phyloP scores from a whole-genome alignment of 192 early-diverging fungal species.

The Thoreauomyces humboldtii region DNA sequence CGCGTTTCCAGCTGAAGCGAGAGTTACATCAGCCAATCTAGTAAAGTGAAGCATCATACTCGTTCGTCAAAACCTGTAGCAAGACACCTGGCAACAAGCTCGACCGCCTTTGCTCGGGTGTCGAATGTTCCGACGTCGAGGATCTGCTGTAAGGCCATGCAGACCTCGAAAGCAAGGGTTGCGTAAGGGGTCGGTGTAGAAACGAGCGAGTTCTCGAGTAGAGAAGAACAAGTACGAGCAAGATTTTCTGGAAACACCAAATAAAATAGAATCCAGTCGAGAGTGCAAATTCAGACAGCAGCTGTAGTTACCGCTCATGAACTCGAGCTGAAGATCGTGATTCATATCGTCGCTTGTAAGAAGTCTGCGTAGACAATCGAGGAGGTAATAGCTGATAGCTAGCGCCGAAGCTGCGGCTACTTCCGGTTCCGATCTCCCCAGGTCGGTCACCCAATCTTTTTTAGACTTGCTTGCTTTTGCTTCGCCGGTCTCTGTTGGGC shows the following conservation, averaged over 20 bases:
- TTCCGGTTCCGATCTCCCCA: slow-evolving; percentile 2
- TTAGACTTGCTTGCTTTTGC: no score
- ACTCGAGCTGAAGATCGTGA: not conserved
- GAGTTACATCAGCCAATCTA: not conserved
- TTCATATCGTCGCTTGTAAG: not conserved
- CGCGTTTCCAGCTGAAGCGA: no score
- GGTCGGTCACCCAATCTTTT: not conserved
- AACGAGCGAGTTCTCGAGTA: slow-evolving; percentile 12
- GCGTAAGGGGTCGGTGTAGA: slow-evolving; percentile 3
- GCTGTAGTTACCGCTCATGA: not conserved
- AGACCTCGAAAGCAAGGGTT: slow-evolving; percentile 7
- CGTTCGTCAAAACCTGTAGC: not conserved
- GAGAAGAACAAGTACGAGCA: not conserved
- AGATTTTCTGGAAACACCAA: not conserved
- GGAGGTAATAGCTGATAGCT: slow-evolving; percentile 3
- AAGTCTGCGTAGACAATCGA: not conserved
- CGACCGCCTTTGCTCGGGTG: not conserved
- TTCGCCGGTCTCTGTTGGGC: not conserved
- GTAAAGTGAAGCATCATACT: not conserved
- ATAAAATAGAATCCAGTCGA: not conserved
- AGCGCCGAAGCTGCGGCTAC: slow-evolving; percentile 14
- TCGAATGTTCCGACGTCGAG: not conserved
- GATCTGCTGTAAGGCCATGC: slow-evolving; percentile 5
- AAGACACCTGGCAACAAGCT: not conserved
- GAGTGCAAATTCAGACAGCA: no score